Conservation (phyloP, 1,284 basidiomycete genomes). For the Irpex sp. region DNA sequence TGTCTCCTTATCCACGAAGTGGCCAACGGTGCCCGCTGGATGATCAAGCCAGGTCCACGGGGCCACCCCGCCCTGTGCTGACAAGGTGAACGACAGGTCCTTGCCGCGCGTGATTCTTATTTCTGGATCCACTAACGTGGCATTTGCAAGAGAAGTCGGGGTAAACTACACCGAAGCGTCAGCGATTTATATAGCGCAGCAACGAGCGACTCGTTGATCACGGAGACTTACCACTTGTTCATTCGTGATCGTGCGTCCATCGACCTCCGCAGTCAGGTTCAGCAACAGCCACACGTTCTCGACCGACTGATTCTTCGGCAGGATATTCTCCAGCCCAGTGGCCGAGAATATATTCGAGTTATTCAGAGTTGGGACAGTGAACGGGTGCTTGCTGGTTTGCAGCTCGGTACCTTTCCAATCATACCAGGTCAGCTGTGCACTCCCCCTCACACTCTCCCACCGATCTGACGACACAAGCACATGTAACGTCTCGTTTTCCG, state of each 20-base stretch:
- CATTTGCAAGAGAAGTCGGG: conserved; percentile 42
- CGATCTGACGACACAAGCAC: conserved; percentile 47
- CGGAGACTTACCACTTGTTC: conserved; percentile 44
- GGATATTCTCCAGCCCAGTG: conserved; percentile 36
- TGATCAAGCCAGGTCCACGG: conserved; percentile 58
- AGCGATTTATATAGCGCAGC: not conserved
- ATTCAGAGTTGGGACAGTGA: conserved; percentile 44
- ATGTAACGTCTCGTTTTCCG: conserved; percentile 42
- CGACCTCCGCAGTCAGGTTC: conserved; percentile 42
- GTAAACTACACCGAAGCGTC: conserved; percentile 37
- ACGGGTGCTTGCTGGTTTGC: conserved; percentile 31
- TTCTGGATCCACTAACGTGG: conserved; percentile 41
- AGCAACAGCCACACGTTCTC: conserved; percentile 47
- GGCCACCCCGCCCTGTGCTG: conserved; percentile 47
- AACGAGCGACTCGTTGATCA: not conserved
- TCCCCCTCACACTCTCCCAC: conserved; percentile 43
- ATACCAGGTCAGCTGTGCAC: conserved; percentile 51
- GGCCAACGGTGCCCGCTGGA: conserved; percentile 46
- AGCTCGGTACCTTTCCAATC: conserved; percentile 47
- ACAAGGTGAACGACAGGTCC: conserved; percentile 44
- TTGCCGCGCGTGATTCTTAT: conserved; percentile 31
- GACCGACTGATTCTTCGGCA: conserved; percentile 36
- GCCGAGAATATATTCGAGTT: conserved; percentile 40
- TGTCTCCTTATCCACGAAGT: conserved; percentile 42
- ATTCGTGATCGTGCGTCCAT: conserved; percentile 38